phyloP scores from a whole-genome alignment of 2,329 filamentous ascomycete species.

The Delphinella strobiligena region DNA sequence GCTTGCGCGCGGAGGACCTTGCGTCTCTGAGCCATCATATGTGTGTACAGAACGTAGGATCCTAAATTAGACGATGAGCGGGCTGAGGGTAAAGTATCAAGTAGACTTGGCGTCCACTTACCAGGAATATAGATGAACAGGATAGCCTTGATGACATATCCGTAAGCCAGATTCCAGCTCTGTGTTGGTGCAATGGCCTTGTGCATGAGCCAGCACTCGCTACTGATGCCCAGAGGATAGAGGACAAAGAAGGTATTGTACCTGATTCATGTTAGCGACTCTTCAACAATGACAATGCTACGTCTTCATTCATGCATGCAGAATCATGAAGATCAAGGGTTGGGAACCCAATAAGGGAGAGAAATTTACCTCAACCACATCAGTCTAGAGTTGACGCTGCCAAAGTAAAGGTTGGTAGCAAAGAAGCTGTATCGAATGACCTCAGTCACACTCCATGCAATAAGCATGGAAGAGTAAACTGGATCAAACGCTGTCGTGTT shows the following conservation, averaged over 20 bases:
- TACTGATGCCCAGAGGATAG: conserved; percentile 82
- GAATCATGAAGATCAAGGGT: too few relatives aligned
- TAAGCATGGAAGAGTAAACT: conserved; percentile 65
- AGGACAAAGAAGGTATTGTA: conserved; percentile 88
- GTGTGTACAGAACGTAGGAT: conserved; percentile 75
- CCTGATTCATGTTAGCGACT: conserved; percentile 16
- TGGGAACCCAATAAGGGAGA: conserved; percentile 3
- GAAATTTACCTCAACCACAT: conserved; percentile 53
- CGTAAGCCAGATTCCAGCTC: conserved; percentile 38
- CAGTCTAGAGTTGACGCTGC: conserved; percentile 49
- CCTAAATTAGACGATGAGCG: conserved; percentile 31
- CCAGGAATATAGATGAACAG: conserved; percentile 70
- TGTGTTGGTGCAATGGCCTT: conserved; percentile 49
- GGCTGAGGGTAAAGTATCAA: background rate
- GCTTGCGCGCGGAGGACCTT: conserved; percentile 62
- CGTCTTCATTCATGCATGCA: too few relatives aligned
- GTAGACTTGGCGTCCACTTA: conserved; percentile 30
- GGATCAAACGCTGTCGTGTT: conserved; percentile 42
- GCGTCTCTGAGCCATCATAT: conserved; percentile 85
- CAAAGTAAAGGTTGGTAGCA: conserved; percentile 52
- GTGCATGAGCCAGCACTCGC: conserved; percentile 74
- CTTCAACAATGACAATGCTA: too few relatives aligned
- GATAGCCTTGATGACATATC: conserved; percentile 51
- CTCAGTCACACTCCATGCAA: conserved; percentile 84
- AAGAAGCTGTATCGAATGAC: conserved; percentile 92